phyloP scores from a whole-genome alignment of 192 early-diverging fungal species.

The Linnemannia schmuckeri region DNA sequence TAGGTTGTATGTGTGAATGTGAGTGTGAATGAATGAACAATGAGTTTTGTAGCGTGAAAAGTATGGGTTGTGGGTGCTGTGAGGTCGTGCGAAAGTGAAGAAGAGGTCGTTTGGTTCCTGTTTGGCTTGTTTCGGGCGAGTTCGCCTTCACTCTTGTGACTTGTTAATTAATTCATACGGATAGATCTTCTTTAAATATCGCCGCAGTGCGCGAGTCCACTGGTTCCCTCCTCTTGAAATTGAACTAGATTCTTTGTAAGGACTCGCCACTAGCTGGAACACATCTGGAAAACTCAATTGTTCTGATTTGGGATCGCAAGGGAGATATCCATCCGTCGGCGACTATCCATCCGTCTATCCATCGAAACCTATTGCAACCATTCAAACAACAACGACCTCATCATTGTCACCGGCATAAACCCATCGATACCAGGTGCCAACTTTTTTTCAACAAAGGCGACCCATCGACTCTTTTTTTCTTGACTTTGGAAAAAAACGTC shows the following conservation, averaged over 20 bases:
- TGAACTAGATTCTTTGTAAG: slow-evolving; percentile 51
- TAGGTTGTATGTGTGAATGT: background rate
- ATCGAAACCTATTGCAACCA: background rate
- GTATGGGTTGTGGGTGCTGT: background rate
- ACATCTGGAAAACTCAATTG: background rate
- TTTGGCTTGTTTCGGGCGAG: background rate
- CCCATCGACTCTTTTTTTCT: background rate
- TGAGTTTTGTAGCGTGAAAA: no score
- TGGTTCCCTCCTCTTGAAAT: slow-evolving; percentile 53
- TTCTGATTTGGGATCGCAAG: no score
- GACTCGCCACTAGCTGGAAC: background rate
- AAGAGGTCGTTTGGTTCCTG: background rate
- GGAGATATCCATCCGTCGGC: slow-evolving; percentile 5
- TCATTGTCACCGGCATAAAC: background rate
- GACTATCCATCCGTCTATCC: slow-evolving; percentile 22
- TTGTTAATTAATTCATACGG: background rate
- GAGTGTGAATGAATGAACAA: background rate
- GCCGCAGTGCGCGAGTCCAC: background rate
- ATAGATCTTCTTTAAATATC: background rate
- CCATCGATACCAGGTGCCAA: background rate
- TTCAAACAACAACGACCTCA: background rate
- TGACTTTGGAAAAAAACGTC: background rate
- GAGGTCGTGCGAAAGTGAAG: background rate
- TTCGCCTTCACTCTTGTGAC: background rate
- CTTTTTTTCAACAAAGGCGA: background rate